Conservation (phyloP, 1,139 yeast species). For the Nakaseomyces delphensis region DNA sequence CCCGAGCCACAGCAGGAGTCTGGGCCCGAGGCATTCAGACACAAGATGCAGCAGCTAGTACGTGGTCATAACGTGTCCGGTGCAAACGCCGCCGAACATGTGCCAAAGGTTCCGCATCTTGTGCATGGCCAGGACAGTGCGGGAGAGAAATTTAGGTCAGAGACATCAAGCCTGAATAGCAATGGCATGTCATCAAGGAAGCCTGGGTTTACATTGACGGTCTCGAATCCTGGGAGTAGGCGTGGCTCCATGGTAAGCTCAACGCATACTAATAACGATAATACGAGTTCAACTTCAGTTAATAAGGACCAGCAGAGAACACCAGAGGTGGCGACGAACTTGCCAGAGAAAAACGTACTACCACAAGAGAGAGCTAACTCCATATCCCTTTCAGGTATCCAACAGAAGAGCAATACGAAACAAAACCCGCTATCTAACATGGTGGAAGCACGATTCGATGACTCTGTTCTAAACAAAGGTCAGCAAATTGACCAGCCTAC, state of each 20-base stretch:
- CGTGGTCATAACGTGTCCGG: conserved; percentile 3
- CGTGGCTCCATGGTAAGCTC: conserved; percentile 15
- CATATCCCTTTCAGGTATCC: neutral
- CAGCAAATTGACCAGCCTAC: neutral
- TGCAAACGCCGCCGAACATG: neutral
- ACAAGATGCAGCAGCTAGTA: conserved; percentile 7
- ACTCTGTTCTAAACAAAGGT: neutral
- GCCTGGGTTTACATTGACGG: neutral
- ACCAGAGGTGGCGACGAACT: neutral
- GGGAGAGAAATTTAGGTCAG: neutral
- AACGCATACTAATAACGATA: conserved; percentile 7
- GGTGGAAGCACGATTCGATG: conserved; percentile 4
- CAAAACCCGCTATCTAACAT: neutral
- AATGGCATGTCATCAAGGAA: neutral
- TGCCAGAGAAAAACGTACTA: neutral
- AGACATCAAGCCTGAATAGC: neutral
- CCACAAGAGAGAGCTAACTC: neutral
- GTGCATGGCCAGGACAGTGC: neutral
- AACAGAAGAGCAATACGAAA: neutral
- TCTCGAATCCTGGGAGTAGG: conserved; percentile 12
- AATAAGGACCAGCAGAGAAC: neutral
- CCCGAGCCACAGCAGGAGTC: conserved; percentile 4
- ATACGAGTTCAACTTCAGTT: neutral
- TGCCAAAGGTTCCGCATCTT: neutral
- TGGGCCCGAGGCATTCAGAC: conserved; percentile 3